A percentile compares a stretch with the other conserved stretches of the same genome.
These are phyloP conservation scores for Fusarium anthophilum DNA, from an alignment of 2,329 filamentous ascomycete species.

Conservation along the genomic window DNA sequence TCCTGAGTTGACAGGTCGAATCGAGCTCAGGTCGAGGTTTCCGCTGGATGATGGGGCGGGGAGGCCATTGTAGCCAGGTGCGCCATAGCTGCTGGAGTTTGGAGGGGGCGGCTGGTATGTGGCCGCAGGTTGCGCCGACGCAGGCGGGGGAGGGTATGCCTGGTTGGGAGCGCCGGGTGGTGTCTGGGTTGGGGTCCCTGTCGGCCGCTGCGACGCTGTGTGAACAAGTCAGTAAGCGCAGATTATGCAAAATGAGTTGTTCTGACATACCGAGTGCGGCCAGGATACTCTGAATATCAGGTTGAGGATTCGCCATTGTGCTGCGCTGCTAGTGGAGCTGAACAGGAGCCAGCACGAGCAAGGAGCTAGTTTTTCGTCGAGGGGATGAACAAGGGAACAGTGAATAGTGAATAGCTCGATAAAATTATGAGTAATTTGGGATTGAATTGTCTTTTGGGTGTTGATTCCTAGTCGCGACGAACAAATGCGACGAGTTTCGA, in stretches of 20 bases:
- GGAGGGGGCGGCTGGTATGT: constrained; percentile 53
- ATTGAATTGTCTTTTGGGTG: background rate
- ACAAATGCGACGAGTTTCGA: background rate
- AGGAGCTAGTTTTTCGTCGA: constrained; percentile 19
- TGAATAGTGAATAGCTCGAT: background rate
- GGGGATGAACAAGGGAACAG: background rate
- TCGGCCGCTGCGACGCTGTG: constrained; percentile 55
- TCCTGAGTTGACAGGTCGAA: constrained; percentile 81
- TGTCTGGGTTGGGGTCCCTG: constrained; percentile 54
- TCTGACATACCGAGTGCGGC: constrained; percentile 57
- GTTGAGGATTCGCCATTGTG: constrained; percentile 41
- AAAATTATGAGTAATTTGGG: background rate
- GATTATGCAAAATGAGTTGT: constrained; percentile 4
- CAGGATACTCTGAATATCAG: constrained; percentile 54
- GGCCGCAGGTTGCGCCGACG: constrained; percentile 46
- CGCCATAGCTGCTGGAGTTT: constrained; percentile 40
- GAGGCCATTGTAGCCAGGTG: constrained; percentile 55
- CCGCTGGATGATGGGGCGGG: constrained; percentile 78
- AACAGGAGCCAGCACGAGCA: constrained; percentile 14
- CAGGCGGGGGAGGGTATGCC: constrained; percentile 53
- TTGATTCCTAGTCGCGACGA: constrained; percentile 5
- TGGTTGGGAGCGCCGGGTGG: constrained; percentile 51
- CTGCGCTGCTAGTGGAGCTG: constrained; percentile 16
- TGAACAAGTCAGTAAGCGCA: constrained; percentile 33
- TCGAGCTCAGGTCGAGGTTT: constrained; percentile 80